These are phyloP conservation scores for Gaeumannomyces sp. DNA, from an alignment of 2,329 filamentous ascomycete species.

Conservation along the genomic window DNA sequence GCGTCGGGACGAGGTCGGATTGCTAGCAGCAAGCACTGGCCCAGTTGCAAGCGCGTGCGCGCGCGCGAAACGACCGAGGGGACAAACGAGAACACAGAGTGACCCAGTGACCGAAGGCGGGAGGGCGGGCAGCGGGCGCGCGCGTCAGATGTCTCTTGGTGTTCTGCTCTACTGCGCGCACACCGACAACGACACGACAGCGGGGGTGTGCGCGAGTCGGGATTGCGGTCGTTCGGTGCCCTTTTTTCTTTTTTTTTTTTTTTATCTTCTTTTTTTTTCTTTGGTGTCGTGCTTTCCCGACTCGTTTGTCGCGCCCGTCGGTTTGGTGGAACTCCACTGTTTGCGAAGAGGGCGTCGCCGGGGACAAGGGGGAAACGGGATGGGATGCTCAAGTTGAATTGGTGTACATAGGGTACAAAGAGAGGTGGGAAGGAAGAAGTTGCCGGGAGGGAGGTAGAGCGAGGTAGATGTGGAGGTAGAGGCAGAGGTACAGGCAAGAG, in stretches of 20 bases:
- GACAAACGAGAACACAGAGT: background rate
- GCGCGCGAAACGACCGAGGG: background rate
- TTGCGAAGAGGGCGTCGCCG: background rate
- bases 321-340: background rate
- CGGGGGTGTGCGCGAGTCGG: background rate
- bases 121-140: no score
- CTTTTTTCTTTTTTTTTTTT: background rate
- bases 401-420: constrained; percentile 9
- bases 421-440: constrained; percentile 7
- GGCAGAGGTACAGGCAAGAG: background rate
- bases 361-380: background rate
- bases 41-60: background rate
- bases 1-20: background rate
- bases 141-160: background rate
- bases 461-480: constrained; percentile 3
- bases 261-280: background rate
- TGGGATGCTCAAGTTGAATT: background rate
- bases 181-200: background rate
- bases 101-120: background rate
- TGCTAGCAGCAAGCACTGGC: background rate
- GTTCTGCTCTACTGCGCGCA: background rate
- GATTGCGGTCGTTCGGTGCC: background rate
- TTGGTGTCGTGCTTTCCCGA: no score
- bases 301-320: background rate
- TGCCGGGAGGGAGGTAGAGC: background rate